Base-by-base conservation (phyloP, 2,329 filamentous ascomycete genomes). In the Coleophoma cylindrospora region DNA sequence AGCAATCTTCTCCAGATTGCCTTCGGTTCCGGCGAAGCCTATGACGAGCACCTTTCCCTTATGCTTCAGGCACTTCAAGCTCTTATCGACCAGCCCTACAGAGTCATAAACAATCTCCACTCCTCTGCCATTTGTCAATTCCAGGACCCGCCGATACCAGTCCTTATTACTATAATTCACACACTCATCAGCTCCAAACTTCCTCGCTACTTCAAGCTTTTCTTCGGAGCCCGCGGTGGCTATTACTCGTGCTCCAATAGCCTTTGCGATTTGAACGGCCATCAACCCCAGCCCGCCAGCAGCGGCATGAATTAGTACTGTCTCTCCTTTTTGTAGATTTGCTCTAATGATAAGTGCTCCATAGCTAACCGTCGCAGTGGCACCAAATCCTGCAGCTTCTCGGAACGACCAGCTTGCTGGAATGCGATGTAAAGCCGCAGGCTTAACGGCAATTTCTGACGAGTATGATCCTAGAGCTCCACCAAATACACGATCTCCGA, bases 91-190 rank as follows among this genome's bases (percentile, higher is more conserved):
- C 21, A 79, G 68, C 1, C 80, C 80, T 11, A 83, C 78, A 8
- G 74, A 72, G 64, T 84, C 80, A 57, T 77, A 78, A 12, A 83
- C 75, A 0, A 81, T 70, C 64, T 84, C 73, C 2, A 78, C 79
- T 0, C 80, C 80, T 32, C 68, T 65, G 0, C 73, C 72, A 1
- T 62, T 55, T 0, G 77, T 82, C 17, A 74, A 54, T 2, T 65
- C 61, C n/a, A 72, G 64, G 2, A 84, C 74, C 13, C 67, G 57
- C n/a, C 74, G 66, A 58, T 74, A 74, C 81, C 80, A 84, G 0
- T 67, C 63, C 12, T 48, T 37, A 4, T 61, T 56, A 5, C 53
- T 52, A 55, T 76, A 73, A 56, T 74, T 61, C 32, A 81, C 64
- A 46, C 67, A 69, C 3, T 59, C 55, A 49, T 69, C 66, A 0